Evolutionary conservation across 2,329 filamentous ascomycete genomes (phyloP), one percentile per base, ranked within the genome.

Genomic region (Colletotrichum higginsianum): DNA sequence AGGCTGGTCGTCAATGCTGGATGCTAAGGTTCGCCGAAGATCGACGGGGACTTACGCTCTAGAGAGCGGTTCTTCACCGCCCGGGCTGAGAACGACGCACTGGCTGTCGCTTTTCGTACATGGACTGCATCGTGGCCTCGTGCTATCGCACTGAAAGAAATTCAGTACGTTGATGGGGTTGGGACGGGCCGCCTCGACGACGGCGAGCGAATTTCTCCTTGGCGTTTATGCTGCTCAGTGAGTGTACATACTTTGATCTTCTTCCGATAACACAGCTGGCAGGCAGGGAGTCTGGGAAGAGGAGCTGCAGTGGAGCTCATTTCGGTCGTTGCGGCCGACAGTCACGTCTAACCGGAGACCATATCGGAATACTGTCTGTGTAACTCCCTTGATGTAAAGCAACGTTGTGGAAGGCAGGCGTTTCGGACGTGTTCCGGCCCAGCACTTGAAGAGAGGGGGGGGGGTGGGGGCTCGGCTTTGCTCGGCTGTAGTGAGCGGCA

Each of bases 61-160:
- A 16, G 77, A 74, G n/a, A 80, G 62, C 18, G 73, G 16, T 49
- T 75, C 70, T 13, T 75, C 66, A 9, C 75, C 76, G 21, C 73
- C 75, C 0, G 77, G 64, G 42, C 72, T 75, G 15, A 80, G 65
- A 6, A 79, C 78, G 52, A 80, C 63, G 53, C 79, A 81, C 30
- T 75, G 76, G 15, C 72, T 67, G 1, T 73, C 74, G 42, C 72
- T 76, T 35, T 75, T 78, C 15, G 74, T 67, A 60, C 79, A 81
- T 13, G 75, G 68, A 15, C 72, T 72, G 61, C 80, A 80, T 71
- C 75, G 78, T 2, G 80, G 80, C 11, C 78, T 73, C 38, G 61
- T 68, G 63, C 76, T 79, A 61, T 81, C 79, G 52, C 79, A 81
- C 73, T 77, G 63, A 8, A 30, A 6, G 15, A 11, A 35, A 18